These are phyloP conservation scores for Phytopythium boreale DNA, from an alignment of 352 stramenopile species.

Conservation along the genomic window DNA sequence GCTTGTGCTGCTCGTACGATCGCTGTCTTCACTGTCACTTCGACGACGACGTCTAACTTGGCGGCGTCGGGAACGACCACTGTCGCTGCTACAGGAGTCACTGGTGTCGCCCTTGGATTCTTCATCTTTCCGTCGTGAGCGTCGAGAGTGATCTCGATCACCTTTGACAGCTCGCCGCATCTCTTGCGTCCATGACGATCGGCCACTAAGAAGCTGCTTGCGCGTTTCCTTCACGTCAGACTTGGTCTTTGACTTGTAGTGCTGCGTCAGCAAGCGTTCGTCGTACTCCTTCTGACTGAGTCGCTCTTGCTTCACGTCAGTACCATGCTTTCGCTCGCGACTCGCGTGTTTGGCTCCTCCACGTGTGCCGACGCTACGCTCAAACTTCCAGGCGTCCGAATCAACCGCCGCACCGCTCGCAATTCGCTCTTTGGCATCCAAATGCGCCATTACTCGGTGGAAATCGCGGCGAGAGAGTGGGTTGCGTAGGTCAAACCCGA, in stretches of 20 bases:
- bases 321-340: not conserved
- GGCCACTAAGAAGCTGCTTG: not conserved
- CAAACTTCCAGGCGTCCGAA: not conserved
- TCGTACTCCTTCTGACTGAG: constrained; percentile 5
- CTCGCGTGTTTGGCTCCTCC: not conserved
- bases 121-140: not conserved
- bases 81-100: not conserved
- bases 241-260: not conserved
- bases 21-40: not conserved
- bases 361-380: not conserved
- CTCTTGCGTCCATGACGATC: not conserved
- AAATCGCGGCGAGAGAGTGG: constrained; percentile 32
- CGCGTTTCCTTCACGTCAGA: not conserved
- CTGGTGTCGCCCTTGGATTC: constrained; percentile 1
- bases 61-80: not conserved
- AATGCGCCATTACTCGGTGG: constrained; percentile 30
- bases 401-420: not conserved
- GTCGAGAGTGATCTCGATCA: not conserved
- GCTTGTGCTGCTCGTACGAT: not conserved
- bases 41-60: not conserved
- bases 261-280: not conserved
- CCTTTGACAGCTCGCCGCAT: not conserved
- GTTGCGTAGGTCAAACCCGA: constrained; percentile 40
- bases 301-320: not conserved
- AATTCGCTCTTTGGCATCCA: constrained; percentile 26